phyloP scores from a whole-genome alignment of 148 eudicot species.

The Fagopyrum esculentum region DNA sequence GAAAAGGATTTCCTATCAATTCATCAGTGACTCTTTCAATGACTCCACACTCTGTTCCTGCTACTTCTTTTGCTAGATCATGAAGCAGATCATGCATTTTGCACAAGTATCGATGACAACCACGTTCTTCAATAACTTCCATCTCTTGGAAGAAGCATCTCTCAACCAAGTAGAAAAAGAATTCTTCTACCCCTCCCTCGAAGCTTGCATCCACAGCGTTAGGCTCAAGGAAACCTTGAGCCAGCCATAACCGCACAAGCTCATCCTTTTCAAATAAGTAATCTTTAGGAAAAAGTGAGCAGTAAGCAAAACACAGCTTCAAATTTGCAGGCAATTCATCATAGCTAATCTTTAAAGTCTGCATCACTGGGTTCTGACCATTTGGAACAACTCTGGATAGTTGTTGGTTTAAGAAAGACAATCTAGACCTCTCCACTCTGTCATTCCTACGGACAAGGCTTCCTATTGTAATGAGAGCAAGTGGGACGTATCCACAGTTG shows the following conservation, averaged over 20 bases:
- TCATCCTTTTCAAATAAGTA: conserved; percentile 13
- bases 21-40: not conserved
- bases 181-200: conserved; percentile 17
- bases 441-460: conserved; percentile 20
- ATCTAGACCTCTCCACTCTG: conserved; percentile 19
- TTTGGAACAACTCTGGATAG: not conserved
- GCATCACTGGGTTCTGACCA: conserved; percentile 16
- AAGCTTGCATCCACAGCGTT: too few species aligned
- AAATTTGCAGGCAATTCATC: conserved; percentile 12
- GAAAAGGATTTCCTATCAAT: not conserved
- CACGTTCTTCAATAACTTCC: not conserved
- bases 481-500: conserved; percentile 21
- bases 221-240: conserved; percentile 16
- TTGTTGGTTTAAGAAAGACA: conserved; percentile 12
- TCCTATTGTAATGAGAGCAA: conserved; percentile 25
- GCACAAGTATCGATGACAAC: not conserved
- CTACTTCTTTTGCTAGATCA: conserved; percentile 16
- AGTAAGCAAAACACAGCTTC: conserved; percentile 20
- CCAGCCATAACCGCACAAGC: conserved; percentile 18
- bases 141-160: conserved; percentile 23
- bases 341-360: conserved; percentile 31
- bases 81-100: conserved; percentile 24
- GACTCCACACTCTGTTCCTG: conserved; percentile 4
- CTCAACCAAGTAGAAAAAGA: conserved; percentile 13
- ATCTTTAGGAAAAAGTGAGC: conserved; percentile 19